A percentile compares a stretch with the other conserved stretches of the same genome.
Conservation (phyloP, 371 early-diverging fungal species). For the Syncephalastrum racemosum region DNA sequence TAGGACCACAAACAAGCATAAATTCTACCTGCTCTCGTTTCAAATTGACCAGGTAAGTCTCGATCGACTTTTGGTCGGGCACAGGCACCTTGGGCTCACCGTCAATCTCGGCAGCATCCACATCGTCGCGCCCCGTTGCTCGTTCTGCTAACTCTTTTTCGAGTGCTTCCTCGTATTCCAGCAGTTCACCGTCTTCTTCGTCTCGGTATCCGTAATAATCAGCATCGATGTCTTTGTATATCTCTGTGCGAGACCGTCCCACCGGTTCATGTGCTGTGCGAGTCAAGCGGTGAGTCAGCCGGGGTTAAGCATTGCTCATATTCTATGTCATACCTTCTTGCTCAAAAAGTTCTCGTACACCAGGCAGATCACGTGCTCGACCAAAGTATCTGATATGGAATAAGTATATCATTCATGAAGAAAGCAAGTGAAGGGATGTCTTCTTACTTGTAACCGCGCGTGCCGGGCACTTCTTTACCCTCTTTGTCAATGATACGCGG, state of each 20-base stretch:
- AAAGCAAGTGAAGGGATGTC: neutral
- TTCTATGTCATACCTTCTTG: slow-evolving; percentile 46
- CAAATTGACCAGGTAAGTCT: slow-evolving; percentile 69
- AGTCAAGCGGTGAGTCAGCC: neutral
- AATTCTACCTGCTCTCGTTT: slow-evolving; percentile 59
- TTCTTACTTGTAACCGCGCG: slow-evolving; percentile 86
- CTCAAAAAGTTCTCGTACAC: slow-evolving; percentile 91
- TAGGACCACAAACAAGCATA: no score
- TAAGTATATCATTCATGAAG: neutral
- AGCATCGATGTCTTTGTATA: slow-evolving; percentile 84
- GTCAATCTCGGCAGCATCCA: slow-evolving; percentile 36
- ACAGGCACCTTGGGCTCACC: slow-evolving; percentile 30
- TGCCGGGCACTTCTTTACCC: slow-evolving; percentile 90
- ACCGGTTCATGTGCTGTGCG: slow-evolving; percentile 27
- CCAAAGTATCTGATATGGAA: slow-evolving; percentile 79
- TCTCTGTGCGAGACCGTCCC: slow-evolving; percentile 65
- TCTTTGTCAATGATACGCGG: slow-evolving; percentile 81
- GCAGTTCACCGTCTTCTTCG: slow-evolving; percentile 84
- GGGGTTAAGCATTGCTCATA: neutral
- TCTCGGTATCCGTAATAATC: slow-evolving; percentile 96
- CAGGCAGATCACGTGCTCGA: slow-evolving; percentile 94
- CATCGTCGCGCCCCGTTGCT: slow-evolving; percentile 24
- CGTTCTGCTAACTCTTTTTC: slow-evolving; percentile 48
- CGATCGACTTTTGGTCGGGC: slow-evolving; percentile 75
- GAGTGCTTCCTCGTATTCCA: slow-evolving; percentile 74